Evolutionary conservation across 352 stramenopile genomes (phyloP), one percentile per base, ranked within the genome.

Genomic region (Phytophthora hibernalis): DNA sequence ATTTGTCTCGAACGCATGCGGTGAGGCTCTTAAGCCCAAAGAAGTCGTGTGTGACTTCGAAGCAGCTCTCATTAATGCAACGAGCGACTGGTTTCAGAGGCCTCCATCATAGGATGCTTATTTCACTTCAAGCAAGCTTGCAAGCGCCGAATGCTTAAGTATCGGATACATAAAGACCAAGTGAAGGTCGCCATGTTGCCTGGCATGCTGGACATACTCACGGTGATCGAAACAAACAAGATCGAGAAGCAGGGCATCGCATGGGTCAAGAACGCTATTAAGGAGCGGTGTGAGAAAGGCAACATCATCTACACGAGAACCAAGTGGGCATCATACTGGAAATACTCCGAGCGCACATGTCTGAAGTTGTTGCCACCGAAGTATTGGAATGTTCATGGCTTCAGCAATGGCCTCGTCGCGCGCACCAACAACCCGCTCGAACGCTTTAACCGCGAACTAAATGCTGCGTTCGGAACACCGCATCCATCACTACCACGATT

Each of bases 61-160:
- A 52, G 33, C 12, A 49, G 26, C 35, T n/a, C 0, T 18, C 13
- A n/a, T 43, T 18, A 52, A 28, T 28, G n/a, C n/a, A n/a, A n/a
- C n/a, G n/a, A n/a, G n/a, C n/a, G n/a, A n/a, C n/a, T n/a, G n/a
- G n/a, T 28, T 28, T 5, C 24, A 28, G 24, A 28, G 24, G n/a
- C 52, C 20, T 28, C 24, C 24, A 28, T 28, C 24, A 28, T 28
- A 28, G 56, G 33, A 0, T 43, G 56, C 37, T 35, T 57, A 11
- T 65, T 65, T 18, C 26, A 55, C 47, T 64, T 64, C 22, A 56
- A 64, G 9, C 44, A 64, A 50, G 37, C 56, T 10, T 43, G 24
- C 5, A 24, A 30, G 37, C 35, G 37, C n/a, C 30, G 47, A 31
- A 65, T 65, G 47, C 21, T 49, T 7, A 65, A 57, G 15, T 48